A percentile compares a stretch with the other conserved stretches of the same genome.
Conservation (phyloP, 225 moss, liverwort and hornwort genomes). For the Asterella californica region DNA sequence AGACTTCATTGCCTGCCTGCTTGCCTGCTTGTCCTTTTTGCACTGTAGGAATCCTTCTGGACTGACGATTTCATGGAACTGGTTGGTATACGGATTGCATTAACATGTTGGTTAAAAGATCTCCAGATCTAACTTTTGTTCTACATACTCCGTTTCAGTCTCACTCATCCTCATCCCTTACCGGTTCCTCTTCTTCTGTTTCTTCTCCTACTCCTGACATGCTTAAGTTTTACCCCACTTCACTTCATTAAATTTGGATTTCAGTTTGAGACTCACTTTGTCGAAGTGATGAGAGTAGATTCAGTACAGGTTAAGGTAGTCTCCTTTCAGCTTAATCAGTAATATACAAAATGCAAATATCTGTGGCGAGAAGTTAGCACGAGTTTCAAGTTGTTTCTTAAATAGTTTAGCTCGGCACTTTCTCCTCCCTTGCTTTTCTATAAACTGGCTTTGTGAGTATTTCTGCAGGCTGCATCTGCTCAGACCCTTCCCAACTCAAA, state of each 20-base stretch:
- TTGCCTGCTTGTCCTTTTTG: not conserved
- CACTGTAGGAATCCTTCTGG: conserved; percentile 4
- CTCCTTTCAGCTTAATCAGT: too few relatives aligned
- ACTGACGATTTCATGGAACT: not conserved
- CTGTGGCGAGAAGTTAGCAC: too few relatives aligned
- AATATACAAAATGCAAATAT: too few relatives aligned
- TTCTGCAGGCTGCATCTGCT: too few relatives aligned
- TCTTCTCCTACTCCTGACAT: not conserved
- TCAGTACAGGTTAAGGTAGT: too few relatives aligned
- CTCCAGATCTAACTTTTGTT: not conserved
- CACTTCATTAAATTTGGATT: not conserved
- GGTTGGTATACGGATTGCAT: conserved; percentile 6
- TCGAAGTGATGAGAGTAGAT: too few relatives aligned
- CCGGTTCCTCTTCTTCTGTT: not conserved
- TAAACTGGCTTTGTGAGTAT: too few relatives aligned
- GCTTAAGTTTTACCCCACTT: not conserved
- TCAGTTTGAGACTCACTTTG: not conserved
- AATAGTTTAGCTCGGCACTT: too few relatives aligned
- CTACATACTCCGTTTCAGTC: not conserved
- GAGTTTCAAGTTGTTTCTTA: too few relatives aligned
- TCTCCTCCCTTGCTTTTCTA: too few relatives aligned
- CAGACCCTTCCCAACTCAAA: too few relatives aligned
- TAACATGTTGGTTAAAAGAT: not conserved
- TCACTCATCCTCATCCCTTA: not conserved
- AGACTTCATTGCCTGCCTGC: not conserved